Conservation (phyloP, 176 grass and related monocot genomes). For the Eleusine coracana region DNA sequence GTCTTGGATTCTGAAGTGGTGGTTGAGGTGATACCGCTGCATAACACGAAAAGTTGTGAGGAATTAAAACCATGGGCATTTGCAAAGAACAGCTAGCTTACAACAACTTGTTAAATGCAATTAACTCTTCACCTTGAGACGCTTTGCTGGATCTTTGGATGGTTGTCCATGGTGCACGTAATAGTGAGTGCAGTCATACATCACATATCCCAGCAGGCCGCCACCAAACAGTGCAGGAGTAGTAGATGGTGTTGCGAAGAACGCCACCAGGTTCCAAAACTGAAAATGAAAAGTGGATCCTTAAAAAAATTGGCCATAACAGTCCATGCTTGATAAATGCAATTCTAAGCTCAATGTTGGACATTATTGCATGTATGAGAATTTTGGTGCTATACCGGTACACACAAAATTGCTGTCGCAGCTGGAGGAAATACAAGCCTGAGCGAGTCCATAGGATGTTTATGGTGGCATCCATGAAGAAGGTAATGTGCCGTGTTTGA, state of each 20-base stretch:
- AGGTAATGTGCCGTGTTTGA: constrained; percentile 86
- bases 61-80: constrained; percentile 1
- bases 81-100: constrained; percentile 9
- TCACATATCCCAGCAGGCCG: constrained; percentile 88
- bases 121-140: constrained; percentile 69
- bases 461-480: constrained; percentile 96
- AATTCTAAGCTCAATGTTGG: background rate
- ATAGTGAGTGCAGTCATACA: constrained; percentile 95
- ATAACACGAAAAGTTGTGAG: background rate
- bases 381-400: constrained; percentile 54
- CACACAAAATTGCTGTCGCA: constrained; percentile 78
- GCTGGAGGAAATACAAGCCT: constrained; percentile 89
- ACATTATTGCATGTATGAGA: background rate
- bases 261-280: constrained; percentile 85
- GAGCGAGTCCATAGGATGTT: constrained; percentile 91
- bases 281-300: constrained; percentile 30
- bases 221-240: constrained; percentile 80
- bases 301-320: background rate
- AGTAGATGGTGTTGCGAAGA: constrained; percentile 61
- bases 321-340: background rate
- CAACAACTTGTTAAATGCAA: constrained; percentile 6
- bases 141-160: constrained; percentile 65
- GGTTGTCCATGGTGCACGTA: constrained; percentile 94
- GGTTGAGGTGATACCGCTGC: constrained; percentile 90
- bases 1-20: constrained; percentile 89